Evolutionary conservation across 2,329 filamentous ascomycete species (phyloP).

Genomic region (Cercospora zeae-maydis): DNA sequence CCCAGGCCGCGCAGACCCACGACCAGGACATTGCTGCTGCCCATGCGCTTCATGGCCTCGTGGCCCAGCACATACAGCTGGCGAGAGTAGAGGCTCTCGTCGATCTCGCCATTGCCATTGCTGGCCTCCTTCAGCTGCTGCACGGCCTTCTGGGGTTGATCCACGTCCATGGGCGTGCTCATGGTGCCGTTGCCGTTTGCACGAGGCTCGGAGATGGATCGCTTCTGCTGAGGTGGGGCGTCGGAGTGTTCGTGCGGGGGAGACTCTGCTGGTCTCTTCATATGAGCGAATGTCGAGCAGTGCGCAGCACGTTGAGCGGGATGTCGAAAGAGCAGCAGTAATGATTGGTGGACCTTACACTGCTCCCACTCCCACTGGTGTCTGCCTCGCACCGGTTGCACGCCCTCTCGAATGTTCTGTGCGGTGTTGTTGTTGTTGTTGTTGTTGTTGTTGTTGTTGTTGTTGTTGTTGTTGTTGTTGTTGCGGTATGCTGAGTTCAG

Average conservation of each 20-base stretch:
- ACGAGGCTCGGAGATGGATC: conserved; percentile 14
- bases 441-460: too few species aligned
- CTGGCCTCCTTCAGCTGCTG: conserved; percentile 55
- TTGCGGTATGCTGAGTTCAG: not conserved
- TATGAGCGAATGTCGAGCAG: conserved; percentile 15
- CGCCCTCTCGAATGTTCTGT: not conserved
- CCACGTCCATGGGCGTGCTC: conserved; percentile 53
- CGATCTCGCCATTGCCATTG: conserved; percentile 56
- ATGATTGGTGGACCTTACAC: conserved; percentile 2
- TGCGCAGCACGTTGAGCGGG: not conserved
- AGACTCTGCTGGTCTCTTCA: conserved; percentile 21
- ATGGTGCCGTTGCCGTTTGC: conserved; percentile 38
- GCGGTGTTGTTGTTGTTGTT: not conserved
- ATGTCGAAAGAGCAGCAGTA: conserved; percentile 1
- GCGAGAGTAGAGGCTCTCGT: conserved; percentile 64
- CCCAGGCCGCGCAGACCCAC: conserved; percentile 90
- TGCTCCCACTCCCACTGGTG: conserved; percentile 3
- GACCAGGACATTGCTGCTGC: conserved; percentile 88
- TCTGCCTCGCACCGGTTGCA: not conserved
- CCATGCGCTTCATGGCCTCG: conserved; percentile 97
- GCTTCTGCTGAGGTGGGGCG: conserved; percentile 16
- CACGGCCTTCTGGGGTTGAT: conserved; percentile 55
- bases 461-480: too few species aligned
- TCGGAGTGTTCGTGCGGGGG: conserved; percentile 16
- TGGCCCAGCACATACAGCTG: conserved; percentile 71